These are phyloP conservation scores for Mucor lusitanicus DNA, from an alignment of 371 early-diverging fungal genomes.

Conservation along the genomic window DNA sequence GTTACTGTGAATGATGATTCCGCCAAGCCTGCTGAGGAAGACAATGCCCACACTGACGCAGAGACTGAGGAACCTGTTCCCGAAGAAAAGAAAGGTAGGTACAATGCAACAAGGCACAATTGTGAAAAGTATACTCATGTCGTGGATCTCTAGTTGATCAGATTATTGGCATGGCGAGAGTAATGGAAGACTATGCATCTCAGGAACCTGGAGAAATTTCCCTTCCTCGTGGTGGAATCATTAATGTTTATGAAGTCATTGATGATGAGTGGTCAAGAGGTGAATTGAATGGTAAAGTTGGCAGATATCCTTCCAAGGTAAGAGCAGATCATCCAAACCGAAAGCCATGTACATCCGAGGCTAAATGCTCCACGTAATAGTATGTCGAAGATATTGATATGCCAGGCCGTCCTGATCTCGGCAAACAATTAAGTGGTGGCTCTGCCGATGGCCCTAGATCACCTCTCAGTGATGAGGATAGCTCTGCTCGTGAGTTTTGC, in stretches of 20 bases:
- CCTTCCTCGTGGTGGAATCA: constrained; percentile 65
- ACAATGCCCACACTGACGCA: background rate
- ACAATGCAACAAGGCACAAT: background rate
- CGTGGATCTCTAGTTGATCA: constrained; percentile 16
- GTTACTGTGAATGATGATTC: background rate
- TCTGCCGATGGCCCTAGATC: constrained; percentile 1
- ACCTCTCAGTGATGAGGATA: constrained; percentile 26
- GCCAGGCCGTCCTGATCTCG: constrained; percentile 50
- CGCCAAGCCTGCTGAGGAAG: background rate
- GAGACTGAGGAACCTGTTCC: background rate
- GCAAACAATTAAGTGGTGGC: constrained; percentile 11
- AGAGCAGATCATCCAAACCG: background rate
- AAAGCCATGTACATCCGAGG: background rate
- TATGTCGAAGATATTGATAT: constrained; percentile 45
- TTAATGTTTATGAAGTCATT: constrained; percentile 63
- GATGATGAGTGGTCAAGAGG: constrained; percentile 75
- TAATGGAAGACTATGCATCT: constrained; percentile 72
- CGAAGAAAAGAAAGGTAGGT: constrained; percentile 23
- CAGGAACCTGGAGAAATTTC: constrained; percentile 68
- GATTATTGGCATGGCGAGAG: constrained; percentile 57
- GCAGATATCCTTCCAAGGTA: constrained; percentile 71
- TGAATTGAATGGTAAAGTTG: constrained; percentile 67
- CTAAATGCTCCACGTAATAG: constrained; percentile 7
- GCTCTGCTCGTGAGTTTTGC: constrained; percentile 20
- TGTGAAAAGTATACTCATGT: background rate